These are phyloP conservation scores for Lithospermum erythrorhizon DNA, from an alignment of 257 asterid species.

Conservation along the genomic window DNA sequence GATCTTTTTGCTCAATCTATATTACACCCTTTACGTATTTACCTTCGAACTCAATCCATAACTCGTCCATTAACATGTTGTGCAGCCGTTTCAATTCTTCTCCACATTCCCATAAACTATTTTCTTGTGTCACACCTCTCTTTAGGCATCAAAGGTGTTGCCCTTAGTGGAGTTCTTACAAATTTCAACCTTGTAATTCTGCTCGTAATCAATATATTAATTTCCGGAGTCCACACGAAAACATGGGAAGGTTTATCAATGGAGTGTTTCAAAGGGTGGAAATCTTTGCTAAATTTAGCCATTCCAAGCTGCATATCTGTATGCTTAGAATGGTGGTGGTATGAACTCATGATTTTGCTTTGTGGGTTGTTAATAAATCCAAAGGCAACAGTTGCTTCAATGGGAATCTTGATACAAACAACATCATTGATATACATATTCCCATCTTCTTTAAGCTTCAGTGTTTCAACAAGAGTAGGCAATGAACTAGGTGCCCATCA, in stretches of 20 bases:
- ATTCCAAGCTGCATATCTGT: slow-evolving; percentile 27
- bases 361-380: slow-evolving; percentile 18
- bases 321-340: slow-evolving; percentile 33
- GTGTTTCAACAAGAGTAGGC: slow-evolving; percentile 24
- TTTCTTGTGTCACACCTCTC: slow-evolving; percentile 18
- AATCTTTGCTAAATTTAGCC: slow-evolving; percentile 16
- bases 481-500: slow-evolving; percentile 20
- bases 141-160: slow-evolving; percentile 25
- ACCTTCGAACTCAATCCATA: slow-evolving; percentile 24
- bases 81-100: slow-evolving; percentile 14
- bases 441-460: slow-evolving; percentile 24
- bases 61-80: slow-evolving; percentile 23
- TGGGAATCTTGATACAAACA: slow-evolving; percentile 24
- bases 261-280: slow-evolving; percentile 24
- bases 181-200: slow-evolving; percentile 19
- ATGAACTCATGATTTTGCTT: slow-evolving; percentile 25
- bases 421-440: slow-evolving; percentile 24
- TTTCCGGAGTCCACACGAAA: slow-evolving; percentile 14
- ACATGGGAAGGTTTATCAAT: slow-evolving; percentile 23
- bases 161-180: slow-evolving; percentile 16
- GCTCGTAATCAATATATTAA: slow-evolving; percentile 11
- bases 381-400: slow-evolving; percentile 19
- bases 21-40: slow-evolving; percentile 22
- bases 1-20: slow-evolving; percentile 22
- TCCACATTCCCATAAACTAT: slow-evolving; percentile 19